A percentile compares a stretch with the other conserved stretches of the same genome.
Evolutionary conservation across 2,329 filamentous ascomycete species (phyloP).

Genomic region (Fusarium sp.): DNA sequence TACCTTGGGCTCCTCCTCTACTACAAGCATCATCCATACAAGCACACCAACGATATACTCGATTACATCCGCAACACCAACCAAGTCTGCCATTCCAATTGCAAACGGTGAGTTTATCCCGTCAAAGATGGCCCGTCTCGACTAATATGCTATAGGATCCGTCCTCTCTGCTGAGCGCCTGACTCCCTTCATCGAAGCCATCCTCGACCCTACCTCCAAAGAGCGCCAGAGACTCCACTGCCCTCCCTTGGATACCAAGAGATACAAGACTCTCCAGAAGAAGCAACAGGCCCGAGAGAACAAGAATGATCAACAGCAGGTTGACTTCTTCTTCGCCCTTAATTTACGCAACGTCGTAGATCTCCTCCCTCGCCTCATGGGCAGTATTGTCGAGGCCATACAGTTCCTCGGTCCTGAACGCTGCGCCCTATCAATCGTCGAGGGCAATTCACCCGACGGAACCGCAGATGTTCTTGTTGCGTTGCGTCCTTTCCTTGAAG

Average conservation of each 20-base stretch:
- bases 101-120: background rate
- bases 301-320: background rate
- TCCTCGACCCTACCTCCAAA: slow-evolving; percentile 43
- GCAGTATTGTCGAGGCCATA: slow-evolving; percentile 60
- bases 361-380: slow-evolving; percentile 61
- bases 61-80: background rate
- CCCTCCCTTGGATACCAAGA: slow-evolving; percentile 32
- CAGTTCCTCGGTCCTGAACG: slow-evolving; percentile 59
- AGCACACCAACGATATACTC: slow-evolving; percentile 1
- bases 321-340: slow-evolving; percentile 62
- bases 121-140: background rate
- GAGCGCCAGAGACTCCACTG: slow-evolving; percentile 44
- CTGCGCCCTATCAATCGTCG: slow-evolving; percentile 64
- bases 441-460: slow-evolving; percentile 64
- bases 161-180: slow-evolving; percentile 35
- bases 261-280: slow-evolving; percentile 40
- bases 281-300: background rate
- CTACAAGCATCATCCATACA: slow-evolving; percentile 1
- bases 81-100: slow-evolving; percentile 6
- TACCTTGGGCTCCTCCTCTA: slow-evolving; percentile 5
- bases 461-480: slow-evolving; percentile 60
- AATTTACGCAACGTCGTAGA: slow-evolving; percentile 58
- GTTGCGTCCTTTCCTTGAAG: slow-evolving; percentile 52
- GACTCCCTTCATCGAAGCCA: slow-evolving; percentile 44
- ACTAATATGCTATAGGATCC: slow-evolving; percentile 46